A percentile compares a stretch with the other conserved stretches of the same genome.
phyloP scores from a whole-genome alignment of 495 filamentous ascomycete genomes.

The Penicillium turbatum region DNA sequence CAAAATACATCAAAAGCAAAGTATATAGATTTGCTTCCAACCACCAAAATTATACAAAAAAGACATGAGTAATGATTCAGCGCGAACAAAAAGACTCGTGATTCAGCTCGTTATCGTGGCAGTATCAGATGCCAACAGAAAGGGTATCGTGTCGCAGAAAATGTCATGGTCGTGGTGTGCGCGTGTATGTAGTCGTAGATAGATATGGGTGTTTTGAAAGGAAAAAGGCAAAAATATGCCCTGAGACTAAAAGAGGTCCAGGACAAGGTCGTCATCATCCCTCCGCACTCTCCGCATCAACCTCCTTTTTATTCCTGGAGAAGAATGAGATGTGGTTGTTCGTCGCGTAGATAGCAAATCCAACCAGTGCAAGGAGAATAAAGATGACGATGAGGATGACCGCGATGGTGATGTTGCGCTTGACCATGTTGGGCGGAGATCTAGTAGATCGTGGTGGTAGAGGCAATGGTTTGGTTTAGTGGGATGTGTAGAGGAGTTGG shows the following conservation, averaged over 20 bases:
- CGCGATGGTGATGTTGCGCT: constrained; percentile 75
- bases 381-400: constrained; percentile 81
- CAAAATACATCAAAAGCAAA: neutral
- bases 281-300: constrained; percentile 43
- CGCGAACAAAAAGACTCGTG: neutral
- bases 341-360: constrained; percentile 61
- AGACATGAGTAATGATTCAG: neutral
- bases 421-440: constrained; percentile 42
- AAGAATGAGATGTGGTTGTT: constrained; percentile 44
- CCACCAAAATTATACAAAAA: constrained; percentile 4
- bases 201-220: neutral
- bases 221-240: neutral
- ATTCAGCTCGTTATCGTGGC: constrained; percentile 5
- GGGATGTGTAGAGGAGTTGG: neutral
- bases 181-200: neutral
- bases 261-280: constrained; percentile 16
- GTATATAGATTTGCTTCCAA: neutral
- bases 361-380: constrained; percentile 64
- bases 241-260: neutral
- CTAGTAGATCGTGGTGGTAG: neutral
- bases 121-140: neutral
- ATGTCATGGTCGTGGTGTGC: constrained; percentile 1
- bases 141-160: constrained; percentile 15
- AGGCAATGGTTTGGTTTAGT: neutral
- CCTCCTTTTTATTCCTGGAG: constrained; percentile 26